phyloP scores from a whole-genome alignment of 2,329 filamentous ascomycete genomes.

The Pseudogymnoascus sp. region DNA sequence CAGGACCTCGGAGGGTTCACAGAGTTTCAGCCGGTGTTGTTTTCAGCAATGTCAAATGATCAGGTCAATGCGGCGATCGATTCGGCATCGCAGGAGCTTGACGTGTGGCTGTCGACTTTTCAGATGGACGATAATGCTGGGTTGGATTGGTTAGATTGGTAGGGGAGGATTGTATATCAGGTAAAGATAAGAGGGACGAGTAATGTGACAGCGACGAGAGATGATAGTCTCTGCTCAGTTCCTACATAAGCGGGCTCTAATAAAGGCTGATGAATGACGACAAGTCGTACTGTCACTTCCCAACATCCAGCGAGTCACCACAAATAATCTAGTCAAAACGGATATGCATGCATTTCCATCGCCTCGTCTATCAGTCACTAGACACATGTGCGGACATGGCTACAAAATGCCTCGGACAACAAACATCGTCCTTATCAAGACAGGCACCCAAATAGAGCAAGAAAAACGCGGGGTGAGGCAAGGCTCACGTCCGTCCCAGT shows the following conservation, averaged over 20 bases:
- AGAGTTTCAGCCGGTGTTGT: slow-evolving; percentile 45
- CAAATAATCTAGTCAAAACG: background rate
- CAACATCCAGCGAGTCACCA: background rate
- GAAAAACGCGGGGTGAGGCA: background rate
- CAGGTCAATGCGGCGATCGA: slow-evolving; percentile 62
- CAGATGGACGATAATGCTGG: slow-evolving; percentile 22
- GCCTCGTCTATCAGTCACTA: background rate
- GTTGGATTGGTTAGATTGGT: slow-evolving; percentile 27
- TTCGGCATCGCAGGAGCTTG: slow-evolving; percentile 53
- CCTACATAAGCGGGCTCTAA: background rate
- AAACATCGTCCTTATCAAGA: background rate
- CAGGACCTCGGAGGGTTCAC: slow-evolving; percentile 11
- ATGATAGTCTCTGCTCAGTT: background rate
- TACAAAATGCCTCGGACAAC: background rate
- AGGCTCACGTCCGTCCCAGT: background rate
- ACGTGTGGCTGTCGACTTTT: slow-evolving; percentile 25
- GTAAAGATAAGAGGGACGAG: background rate
- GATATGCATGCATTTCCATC: background rate
- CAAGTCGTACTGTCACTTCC: background rate
- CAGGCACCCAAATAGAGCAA: background rate
- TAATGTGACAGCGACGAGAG: background rate
- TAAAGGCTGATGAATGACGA: background rate
- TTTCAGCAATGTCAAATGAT: slow-evolving; percentile 63
- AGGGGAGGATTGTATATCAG: background rate
- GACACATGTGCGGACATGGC: background rate